These are phyloP conservation scores for Polygonum maritimum DNA, from an alignment of 148 eudicot species.

Conservation along the genomic window DNA sequence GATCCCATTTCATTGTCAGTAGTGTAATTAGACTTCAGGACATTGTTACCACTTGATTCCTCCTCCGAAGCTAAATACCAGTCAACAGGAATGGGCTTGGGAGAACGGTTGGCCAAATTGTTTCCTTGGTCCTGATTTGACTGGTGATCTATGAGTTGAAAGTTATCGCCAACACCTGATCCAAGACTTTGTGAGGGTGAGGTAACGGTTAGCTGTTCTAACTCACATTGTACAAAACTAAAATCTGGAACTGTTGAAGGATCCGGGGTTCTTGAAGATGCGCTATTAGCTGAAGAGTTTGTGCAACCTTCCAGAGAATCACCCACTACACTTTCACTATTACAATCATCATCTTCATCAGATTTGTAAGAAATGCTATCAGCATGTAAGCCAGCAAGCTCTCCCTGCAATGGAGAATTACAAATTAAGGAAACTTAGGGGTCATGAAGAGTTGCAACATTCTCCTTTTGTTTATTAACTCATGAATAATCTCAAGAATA, in stretches of 20 bases:
- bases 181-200: constrained; percentile 19
- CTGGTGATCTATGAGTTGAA: constrained; percentile 10
- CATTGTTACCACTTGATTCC: constrained; percentile 13
- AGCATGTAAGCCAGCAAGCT: constrained; percentile 16
- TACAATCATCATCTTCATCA: constrained; percentile 45
- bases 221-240: constrained; percentile 5
- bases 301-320: constrained; percentile 23
- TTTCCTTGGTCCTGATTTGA: constrained; percentile 10
- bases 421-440: neutral
- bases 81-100: constrained; percentile 15
- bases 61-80: constrained; percentile 27
- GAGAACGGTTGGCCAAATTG: constrained; percentile 16
- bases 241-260: constrained; percentile 13
- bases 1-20: neutral
- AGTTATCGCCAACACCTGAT: constrained; percentile 17
- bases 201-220: constrained; percentile 4
- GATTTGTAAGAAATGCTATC: constrained; percentile 28
- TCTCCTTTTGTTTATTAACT: neutral
- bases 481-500: constrained; percentile 14
- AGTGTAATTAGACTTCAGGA: constrained; percentile 10
- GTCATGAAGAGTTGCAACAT: neutral
- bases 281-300: constrained; percentile 13
- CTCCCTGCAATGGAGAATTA: constrained; percentile 29
- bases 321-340: constrained; percentile 24
- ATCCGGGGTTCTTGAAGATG: constrained; percentile 18